Evolutionary conservation across 805 yeast genomes (phyloP), one percentile per base, ranked within the genome.

Genomic region (Ogataea methanolica): DNA sequence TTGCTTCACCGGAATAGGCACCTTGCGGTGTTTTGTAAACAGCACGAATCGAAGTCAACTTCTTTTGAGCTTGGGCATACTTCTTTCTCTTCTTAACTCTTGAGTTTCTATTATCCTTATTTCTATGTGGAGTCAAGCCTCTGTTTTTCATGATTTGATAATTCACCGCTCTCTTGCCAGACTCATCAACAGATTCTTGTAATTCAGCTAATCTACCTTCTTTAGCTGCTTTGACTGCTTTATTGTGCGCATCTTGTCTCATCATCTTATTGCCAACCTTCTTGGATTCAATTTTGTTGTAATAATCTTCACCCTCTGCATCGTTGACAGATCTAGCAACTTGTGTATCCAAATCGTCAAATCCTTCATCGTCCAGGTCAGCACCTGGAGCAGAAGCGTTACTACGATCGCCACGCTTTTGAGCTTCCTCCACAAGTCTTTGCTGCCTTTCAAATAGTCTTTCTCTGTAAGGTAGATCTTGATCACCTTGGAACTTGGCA

Each of bases 71-170:
- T 66, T 80, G 77, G 54, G 89, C 98, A 73, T 87, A 94, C 80
- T 88, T 88, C 82, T 83, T 88, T 77, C 99, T 86, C 95, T 92
- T 94, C 78, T 94, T 94, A 60, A 94, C 98, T 72, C 99, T 85
- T 39, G 98, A 80, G 67, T 94, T 94, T 70, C 97, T 81, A 74
- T 87, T 82, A 55, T 88, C 97, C 77, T 94, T 94, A 75, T 88
- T 86, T 66, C 96, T 79, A 67, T 84, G 86, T 17, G 96, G 92
- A 1, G 97, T 91, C 53, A 94, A 81, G 62, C 99, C 99, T 73
- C 88, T 91, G 73, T 94, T 94, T 79, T 92, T 94, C 71, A 88
- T 76, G 53, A 94, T 94, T 73, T 92, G 98, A 71, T 85, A 94
- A 66, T 87, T 89, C 60, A 94, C 77, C 1, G 97, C 98, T 63